phyloP scores from a whole-genome alignment of 2,329 filamentous ascomycete species.

The Colletotrichum shisoi region DNA sequence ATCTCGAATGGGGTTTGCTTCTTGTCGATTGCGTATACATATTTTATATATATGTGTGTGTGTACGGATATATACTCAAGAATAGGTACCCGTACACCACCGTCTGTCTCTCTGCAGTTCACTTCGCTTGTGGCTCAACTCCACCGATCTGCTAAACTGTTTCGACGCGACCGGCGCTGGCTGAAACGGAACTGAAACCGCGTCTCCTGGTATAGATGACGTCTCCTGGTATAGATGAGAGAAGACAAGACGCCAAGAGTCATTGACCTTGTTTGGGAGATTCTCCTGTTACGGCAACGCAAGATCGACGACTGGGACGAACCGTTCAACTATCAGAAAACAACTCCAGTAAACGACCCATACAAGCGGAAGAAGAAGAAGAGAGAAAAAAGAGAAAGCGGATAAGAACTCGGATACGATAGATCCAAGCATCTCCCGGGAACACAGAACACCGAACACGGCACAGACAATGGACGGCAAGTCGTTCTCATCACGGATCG shows the following conservation, averaged over 20 bases:
- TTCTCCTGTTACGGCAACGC: background rate
- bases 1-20: background rate
- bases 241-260: too few relatives aligned
- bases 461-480: slow-evolving; percentile 35
- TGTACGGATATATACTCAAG: slow-evolving; percentile 6
- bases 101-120: background rate
- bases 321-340: background rate
- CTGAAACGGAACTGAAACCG: slow-evolving; percentile 38
- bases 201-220: slow-evolving; percentile 14
- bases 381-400: background rate
- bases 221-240: slow-evolving; percentile 13
- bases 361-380: background rate
- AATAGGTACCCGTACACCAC: too few relatives aligned
- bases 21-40: background rate
- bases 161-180: slow-evolving; percentile 19
- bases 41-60: too few relatives aligned
- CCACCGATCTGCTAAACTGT: slow-evolving; percentile 22
- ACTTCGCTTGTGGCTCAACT: background rate
- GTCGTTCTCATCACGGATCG: slow-evolving; percentile 37
- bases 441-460: background rate
- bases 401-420: background rate
- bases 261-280: slow-evolving; percentile 4
- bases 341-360: background rate
- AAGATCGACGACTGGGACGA: background rate
- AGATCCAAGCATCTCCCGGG: too few relatives aligned